These are phyloP conservation scores for Macroventuria anomochaeta DNA, from an alignment of 2,329 filamentous ascomycete genomes.

Conservation along the genomic window DNA sequence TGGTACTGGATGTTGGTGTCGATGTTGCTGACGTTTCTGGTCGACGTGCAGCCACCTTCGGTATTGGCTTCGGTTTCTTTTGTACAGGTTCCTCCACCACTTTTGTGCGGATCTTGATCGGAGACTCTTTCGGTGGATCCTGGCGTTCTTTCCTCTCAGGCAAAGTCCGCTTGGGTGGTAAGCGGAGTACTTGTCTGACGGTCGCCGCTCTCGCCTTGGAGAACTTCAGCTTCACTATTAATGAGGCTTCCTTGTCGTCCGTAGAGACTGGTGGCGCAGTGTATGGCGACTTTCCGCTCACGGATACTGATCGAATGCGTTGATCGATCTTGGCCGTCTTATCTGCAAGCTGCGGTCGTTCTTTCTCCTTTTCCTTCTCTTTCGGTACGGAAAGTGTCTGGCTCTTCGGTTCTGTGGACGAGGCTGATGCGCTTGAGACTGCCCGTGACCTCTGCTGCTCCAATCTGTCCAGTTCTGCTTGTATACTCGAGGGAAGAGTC, in stretches of 20 bases:
- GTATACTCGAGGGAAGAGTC: constrained; percentile 62
- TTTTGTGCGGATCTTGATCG: constrained; percentile 28
- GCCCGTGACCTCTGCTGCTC: constrained; percentile 47
- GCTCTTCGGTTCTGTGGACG: constrained; percentile 42
- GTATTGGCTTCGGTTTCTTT: constrained; percentile 38
- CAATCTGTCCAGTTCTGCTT: constrained; percentile 58
- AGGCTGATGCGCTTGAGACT: constrained; percentile 45
- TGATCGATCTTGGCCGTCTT: constrained; percentile 29
- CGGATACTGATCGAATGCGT: constrained; percentile 34
- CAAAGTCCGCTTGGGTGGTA: constrained; percentile 37
- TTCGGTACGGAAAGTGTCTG: constrained; percentile 31
- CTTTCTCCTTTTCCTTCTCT: constrained; percentile 5
- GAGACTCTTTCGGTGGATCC: constrained; percentile 27
- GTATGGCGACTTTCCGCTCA: constrained; percentile 37
- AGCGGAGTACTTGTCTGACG: constrained; percentile 50
- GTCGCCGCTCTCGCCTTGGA: constrained; percentile 57
- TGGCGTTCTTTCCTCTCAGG: constrained; percentile 39
- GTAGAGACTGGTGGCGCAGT: constrained; percentile 16
- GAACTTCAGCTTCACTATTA: constrained; percentile 60
- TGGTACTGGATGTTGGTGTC: constrained; percentile 19
- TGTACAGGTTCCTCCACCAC: constrained; percentile 18
- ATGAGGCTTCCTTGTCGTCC: constrained; percentile 25
- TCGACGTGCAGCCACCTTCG: constrained; percentile 37
- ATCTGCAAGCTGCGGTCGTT: constrained; percentile 25
- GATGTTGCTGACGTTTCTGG: constrained; percentile 27